Percentiles rank a stretch among this genome's conserved stretches.
Evolutionary conservation across 257 asterid genomes (phyloP).

Genomic region (Gentiana straminea): DNA sequence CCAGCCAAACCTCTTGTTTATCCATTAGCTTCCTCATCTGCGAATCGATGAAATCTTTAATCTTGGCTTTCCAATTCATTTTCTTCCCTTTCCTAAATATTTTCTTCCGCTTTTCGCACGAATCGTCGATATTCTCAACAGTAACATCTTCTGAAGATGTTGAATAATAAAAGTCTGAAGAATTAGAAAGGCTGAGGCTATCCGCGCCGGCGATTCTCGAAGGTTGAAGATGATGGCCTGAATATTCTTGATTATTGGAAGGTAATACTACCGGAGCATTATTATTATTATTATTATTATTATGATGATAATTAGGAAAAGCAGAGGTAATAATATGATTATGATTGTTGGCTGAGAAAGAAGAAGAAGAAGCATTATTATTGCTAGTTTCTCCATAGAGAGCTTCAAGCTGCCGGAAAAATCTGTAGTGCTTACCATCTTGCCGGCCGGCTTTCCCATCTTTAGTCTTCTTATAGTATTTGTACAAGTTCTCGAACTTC

Average conservation of each 20-base stretch:
- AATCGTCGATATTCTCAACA: constrained; percentile 7
- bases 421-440: constrained; percentile 92
- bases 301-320: constrained; percentile 1
- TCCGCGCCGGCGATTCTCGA: constrained; percentile 29
- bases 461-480: constrained; percentile 94
- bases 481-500: constrained; percentile 89
- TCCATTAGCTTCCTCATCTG: constrained; percentile 78
- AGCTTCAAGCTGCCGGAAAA: constrained; percentile 93
- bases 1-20: constrained; percentile 82
- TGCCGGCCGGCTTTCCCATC: constrained; percentile 94
- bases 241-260: constrained; percentile 26
- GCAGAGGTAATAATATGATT: neutral
- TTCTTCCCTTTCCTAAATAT: constrained; percentile 19
- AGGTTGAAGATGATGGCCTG: constrained; percentile 6
- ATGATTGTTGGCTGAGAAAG: constrained; percentile 26
- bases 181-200: constrained; percentile 72
- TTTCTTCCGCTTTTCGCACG: constrained; percentile 26
- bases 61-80: constrained; percentile 52
- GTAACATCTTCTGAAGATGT: constrained; percentile 39
- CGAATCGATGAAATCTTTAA: constrained; percentile 51
- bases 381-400: constrained; percentile 60
- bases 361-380: constrained; percentile 8
- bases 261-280: constrained; percentile 4
- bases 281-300: constrained; percentile 9
- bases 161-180: constrained; percentile 36